phyloP scores from a whole-genome alignment of 345 rosid species.

The Geranium brycei region DNA sequence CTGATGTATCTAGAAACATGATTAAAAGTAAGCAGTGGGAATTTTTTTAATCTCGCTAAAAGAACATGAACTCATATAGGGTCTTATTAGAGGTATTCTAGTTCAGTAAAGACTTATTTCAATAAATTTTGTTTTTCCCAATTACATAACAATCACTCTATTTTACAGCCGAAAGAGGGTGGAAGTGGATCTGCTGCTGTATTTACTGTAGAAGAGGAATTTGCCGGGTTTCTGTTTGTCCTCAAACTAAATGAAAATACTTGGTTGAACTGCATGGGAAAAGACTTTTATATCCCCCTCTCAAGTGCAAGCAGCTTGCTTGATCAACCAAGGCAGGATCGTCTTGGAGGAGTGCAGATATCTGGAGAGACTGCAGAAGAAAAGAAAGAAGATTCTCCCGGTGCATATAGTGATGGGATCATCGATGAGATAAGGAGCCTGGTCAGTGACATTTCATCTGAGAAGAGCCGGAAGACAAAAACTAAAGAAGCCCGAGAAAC shows the following conservation, averaged over 20 bases:
- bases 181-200: slow-evolving; percentile 46
- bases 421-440: slow-evolving; percentile 70
- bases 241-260: slow-evolving; percentile 53
- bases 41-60: no score
- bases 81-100: no score
- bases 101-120: no score
- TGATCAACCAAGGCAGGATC: slow-evolving; percentile 14
- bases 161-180: slow-evolving; percentile 49
- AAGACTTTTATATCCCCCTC: slow-evolving; percentile 74
- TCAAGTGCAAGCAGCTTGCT: slow-evolving; percentile 28
- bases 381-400: slow-evolving; percentile 15
- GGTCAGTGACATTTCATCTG: slow-evolving; percentile 53
- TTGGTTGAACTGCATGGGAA: slow-evolving; percentile 58
- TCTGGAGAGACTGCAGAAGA: slow-evolving; percentile 23
- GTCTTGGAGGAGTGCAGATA: slow-evolving; percentile 19
- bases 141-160: slow-evolving; percentile 7
- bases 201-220: slow-evolving; percentile 52
- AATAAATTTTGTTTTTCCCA: slow-evolving; percentile 1
- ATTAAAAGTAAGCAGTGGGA: no score
- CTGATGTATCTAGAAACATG: no score
- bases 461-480: slow-evolving; percentile 37
- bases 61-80: no score
- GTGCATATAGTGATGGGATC: slow-evolving; percentile 45
- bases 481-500: slow-evolving; percentile 65
- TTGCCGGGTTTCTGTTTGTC: slow-evolving; percentile 69